A percentile compares a stretch with the other conserved stretches of the same genome.
Evolutionary conservation across 2,329 filamentous ascomycete genomes (phyloP).

Genomic region (Alternaria sp.): DNA sequence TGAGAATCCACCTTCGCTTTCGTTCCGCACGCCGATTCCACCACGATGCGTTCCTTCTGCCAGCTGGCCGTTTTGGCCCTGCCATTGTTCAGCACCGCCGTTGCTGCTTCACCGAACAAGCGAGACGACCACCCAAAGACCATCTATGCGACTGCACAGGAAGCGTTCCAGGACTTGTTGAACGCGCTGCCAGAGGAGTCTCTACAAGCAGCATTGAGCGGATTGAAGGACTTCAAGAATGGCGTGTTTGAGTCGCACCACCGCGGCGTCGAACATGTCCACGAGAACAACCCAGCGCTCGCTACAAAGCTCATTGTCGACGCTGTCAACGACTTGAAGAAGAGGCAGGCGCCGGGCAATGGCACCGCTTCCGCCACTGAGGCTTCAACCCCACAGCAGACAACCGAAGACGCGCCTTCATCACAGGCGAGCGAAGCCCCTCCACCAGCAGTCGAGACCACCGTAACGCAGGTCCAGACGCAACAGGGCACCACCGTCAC

Average conservation of each 20-base stretch:
- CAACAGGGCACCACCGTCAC: background rate
- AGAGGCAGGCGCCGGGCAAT: slow-evolving; percentile 46
- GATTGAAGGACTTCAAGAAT: slow-evolving; percentile 68
- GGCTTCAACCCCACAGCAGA: background rate
- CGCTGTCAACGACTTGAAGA: slow-evolving; percentile 60
- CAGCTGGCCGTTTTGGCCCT: slow-evolving; percentile 39
- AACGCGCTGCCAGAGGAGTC: slow-evolving; percentile 64
- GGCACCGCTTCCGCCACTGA: slow-evolving; percentile 23
- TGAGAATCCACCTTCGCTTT: slow-evolving; percentile 10
- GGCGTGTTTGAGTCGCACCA: slow-evolving; percentile 71
- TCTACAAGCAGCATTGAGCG: slow-evolving; percentile 71
- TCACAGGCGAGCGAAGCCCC: slow-evolving; percentile 5
- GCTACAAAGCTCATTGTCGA: slow-evolving; percentile 69
- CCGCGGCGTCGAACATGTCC: slow-evolving; percentile 67
- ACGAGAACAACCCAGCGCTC: slow-evolving; percentile 65
- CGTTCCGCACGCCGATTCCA: background rate
- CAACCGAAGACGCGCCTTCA: slow-evolving; percentile 12
- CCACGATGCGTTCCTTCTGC: slow-evolving; percentile 41
- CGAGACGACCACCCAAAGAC: slow-evolving; percentile 14
- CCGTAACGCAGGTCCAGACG: background rate
- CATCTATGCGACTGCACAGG: slow-evolving; percentile 43
- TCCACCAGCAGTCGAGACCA: slow-evolving; percentile 6
- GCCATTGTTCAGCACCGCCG: slow-evolving; percentile 35
- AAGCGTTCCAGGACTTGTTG: slow-evolving; percentile 62
- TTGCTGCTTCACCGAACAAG: slow-evolving; percentile 28